Base-by-base conservation (phyloP, 2,329 filamentous ascomycete genomes). In the Aureobasidium sp. region DNA sequence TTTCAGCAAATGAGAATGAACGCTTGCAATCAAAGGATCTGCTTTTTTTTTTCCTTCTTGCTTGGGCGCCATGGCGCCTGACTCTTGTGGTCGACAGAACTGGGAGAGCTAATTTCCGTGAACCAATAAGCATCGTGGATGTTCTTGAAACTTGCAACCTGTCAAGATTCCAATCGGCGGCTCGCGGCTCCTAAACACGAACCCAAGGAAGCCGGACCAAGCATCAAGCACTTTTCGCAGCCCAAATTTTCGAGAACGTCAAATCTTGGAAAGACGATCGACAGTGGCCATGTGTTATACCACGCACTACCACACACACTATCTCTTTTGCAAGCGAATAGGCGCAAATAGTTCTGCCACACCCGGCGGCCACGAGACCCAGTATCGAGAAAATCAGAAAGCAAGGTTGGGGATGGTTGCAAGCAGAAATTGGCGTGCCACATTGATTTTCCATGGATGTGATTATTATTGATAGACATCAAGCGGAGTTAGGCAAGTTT, bases 101-200 rank as follows among this genome's bases (percentile, higher is more conserved):
- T 26, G 57, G 23, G 34, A 41, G 36, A 17, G 20, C 44, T 15
- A 50, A 60, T 60, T 60, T 60, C 57, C 37, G n/a, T 51, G 23
- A 8, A 51, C 57, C 57, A 60, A 60, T 51, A n/a, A 15, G 32
- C 42, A 34, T 37, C 55, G 29, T 27, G 7, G 17, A 6, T 15
- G 12, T n/a, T 26, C 46, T 41, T 10, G 57, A 51, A 51, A 60
- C 34, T 60, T 60, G 57, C 57, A 60, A 60, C 57, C 57, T 60
- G 57, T 60, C 57, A 60, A 60, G 46, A 50, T 60, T 51, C 57
- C 57, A 60, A 51, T 51, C 57, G 46, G 57, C 57, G 57, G 57
- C 57, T 60, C 46, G 57, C 57, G 57, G 57, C 57, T 60, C 57
- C 50, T 26, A 60, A 41, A 42, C 27, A 51, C 32, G 42, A 58